Percentiles rank a stretch among this genome's conserved stretches.
Evolutionary conservation across 257 asterid genomes (phyloP).

Genomic region (Nicotiana noctiflora): DNA sequence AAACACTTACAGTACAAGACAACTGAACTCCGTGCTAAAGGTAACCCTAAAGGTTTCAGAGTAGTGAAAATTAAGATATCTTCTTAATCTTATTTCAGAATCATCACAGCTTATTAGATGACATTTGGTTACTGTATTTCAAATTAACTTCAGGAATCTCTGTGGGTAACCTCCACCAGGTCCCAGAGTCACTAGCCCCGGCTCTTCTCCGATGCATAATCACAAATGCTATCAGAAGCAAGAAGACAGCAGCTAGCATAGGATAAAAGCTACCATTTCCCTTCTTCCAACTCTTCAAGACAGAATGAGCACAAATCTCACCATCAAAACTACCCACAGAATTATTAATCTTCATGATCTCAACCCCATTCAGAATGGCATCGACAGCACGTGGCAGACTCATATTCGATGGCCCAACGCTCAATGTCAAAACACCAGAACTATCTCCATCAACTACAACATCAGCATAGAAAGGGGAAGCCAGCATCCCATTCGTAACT

Average conservation of each 20-base stretch:
- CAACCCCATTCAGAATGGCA: constrained; percentile 82
- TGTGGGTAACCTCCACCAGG: constrained; percentile 66
- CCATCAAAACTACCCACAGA: constrained; percentile 71
- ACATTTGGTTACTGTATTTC: constrained; percentile 33
- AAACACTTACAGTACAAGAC: constrained; percentile 4
- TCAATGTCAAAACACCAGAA: constrained; percentile 37
- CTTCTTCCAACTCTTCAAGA: constrained; percentile 55
- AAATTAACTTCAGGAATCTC: constrained; percentile 53
- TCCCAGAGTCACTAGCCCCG: constrained; percentile 21
- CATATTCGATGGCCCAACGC: constrained; percentile 70
- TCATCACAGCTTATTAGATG: constrained; percentile 37
- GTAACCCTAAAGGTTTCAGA: not conserved
- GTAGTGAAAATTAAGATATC: not conserved
- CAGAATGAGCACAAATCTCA: constrained; percentile 41
- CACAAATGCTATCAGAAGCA: constrained; percentile 50
- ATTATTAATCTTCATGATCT: constrained; percentile 73
- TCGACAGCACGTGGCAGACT: constrained; percentile 61
- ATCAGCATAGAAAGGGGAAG: constrained; percentile 93
- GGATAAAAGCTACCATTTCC: constrained; percentile 35
- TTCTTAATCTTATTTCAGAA: not conserved
- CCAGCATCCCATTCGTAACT: constrained; percentile 42
- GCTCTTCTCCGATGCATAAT: constrained; percentile 45
- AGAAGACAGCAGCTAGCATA: constrained; percentile 43
- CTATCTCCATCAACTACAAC: constrained; percentile 45
- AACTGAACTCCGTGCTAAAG: not conserved